Base-by-base conservation (phyloP, 352 stramenopile species). In the Globisporangium okanoganense region DNA sequence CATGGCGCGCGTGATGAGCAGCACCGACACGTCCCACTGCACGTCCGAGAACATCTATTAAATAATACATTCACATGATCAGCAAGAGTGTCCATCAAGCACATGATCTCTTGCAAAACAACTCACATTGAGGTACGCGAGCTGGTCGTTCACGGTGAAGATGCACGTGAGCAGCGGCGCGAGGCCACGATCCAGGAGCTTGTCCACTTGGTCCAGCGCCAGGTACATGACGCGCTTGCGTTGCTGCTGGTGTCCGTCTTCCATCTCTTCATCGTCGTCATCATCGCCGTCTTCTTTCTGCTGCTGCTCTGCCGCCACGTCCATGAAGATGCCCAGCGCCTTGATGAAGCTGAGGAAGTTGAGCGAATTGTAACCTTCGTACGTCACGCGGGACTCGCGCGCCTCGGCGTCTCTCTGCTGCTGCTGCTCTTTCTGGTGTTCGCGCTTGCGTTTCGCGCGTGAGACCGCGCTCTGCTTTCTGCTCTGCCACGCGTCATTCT, bases 311-410 rank as follows among this genome's bases (percentile, higher is more conserved):
- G 52, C 31, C 25, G 35, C 35, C 13, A 44, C 58, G 58, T 61
- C 70, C 72, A 89, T 85, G 52, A 86, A 88, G 14, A 33, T 47
- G 22, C 79, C 62, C 33, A 92, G 62, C 31, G 78, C 78, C 59
- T 89, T 88, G 50, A 86, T 73, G 62, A 92, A 92, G 43, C 72
- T 60, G 50, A 88, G 61, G 41, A 92, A 89, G 56, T 87, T 92
- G 57, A 89, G 76, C 29, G 78, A 84, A 13, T 61, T 76, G 61
- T 78, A 79, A 16, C 71, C 64, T 29, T 79, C 70, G 44, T 65
- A 64, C 31, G 40, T 49, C 10, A 73, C 62, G 31, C 62, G 58
- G 8, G 57, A 20, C 0, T 66, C 40, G 2, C 27, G 14, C 2
- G 36, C 40, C 13, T 65, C 49, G 5, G 38, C 20, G 5, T 51